These are phyloP conservation scores for Mortierella sp. DNA, from an alignment of 371 early-diverging fungal genomes.

Conservation along the genomic window DNA sequence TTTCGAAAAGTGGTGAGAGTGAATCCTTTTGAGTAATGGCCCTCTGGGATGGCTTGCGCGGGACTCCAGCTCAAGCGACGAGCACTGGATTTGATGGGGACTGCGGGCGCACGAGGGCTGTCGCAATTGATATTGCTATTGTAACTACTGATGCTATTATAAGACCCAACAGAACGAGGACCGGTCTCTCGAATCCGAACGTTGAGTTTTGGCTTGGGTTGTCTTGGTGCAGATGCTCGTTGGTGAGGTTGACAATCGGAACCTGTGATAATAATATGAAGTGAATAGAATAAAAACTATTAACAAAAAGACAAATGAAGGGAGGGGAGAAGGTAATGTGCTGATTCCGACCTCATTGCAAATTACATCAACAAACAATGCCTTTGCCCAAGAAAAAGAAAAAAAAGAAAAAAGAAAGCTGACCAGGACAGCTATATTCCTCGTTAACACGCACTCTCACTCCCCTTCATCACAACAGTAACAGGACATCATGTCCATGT, in stretches of 20 bases:
- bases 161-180: neutral
- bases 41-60: constrained; percentile 47
- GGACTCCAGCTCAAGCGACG: constrained; percentile 51
- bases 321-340: neutral
- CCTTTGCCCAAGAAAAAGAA: neutral
- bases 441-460: neutral
- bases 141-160: neutral
- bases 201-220: constrained; percentile 27
- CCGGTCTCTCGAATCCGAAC: constrained; percentile 23
- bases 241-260: neutral
- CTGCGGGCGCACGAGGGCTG: neutral
- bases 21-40: constrained; percentile 51
- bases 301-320: neutral
- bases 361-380: neutral
- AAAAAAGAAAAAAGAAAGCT: neutral
- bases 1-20: constrained; percentile 41
- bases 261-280: neutral
- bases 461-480: neutral
- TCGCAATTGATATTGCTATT: constrained; percentile 4
- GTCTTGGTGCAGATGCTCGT: constrained; percentile 25
- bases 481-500: constrained; percentile 23
- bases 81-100: constrained; percentile 1
- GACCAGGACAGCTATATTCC: neutral
- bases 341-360: neutral
- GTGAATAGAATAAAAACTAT: neutral